These are phyloP conservation scores for Lupinus albus DNA, from an alignment of 306 rosid species.

Conservation along the genomic window DNA sequence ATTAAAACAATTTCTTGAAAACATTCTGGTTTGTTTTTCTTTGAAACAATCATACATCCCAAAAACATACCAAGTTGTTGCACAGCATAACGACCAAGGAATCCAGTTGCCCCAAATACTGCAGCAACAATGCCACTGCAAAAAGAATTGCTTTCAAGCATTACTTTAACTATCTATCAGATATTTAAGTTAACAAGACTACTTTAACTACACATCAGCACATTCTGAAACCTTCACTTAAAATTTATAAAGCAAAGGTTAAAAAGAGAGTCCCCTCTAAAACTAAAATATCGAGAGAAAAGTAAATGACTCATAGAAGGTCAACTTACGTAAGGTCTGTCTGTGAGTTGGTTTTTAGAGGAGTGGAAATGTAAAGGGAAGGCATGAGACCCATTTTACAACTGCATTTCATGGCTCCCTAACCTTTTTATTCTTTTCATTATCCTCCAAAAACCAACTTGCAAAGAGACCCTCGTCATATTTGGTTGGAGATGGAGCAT, in stretches of 20 bases:
- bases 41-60: slow-evolving; percentile 27
- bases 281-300: not conserved
- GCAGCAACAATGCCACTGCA: slow-evolving; percentile 93
- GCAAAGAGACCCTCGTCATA: too few relatives aligned
- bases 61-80: slow-evolving; percentile 84
- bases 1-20: not conserved
- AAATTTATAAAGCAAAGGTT: slow-evolving; percentile 5
- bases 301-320: slow-evolving; percentile 23
- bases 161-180: slow-evolving; percentile 35
- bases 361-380: too few relatives aligned
- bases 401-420: too few relatives aligned
- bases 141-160: slow-evolving; percentile 37
- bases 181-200: slow-evolving; percentile 34
- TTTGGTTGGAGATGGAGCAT: not conserved
- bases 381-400: too few relatives aligned
- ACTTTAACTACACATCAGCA: slow-evolving; percentile 35
- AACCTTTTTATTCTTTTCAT: too few relatives aligned
- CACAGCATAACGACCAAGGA: slow-evolving; percentile 97
- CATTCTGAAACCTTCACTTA: slow-evolving; percentile 25
- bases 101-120: slow-evolving; percentile 97
- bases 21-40: not conserved
- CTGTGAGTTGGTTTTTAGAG: too few relatives aligned
- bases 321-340: too few relatives aligned
- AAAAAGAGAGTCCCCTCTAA: not conserved
- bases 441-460: too few relatives aligned